Percentiles rank a stretch among this genome's conserved stretches.
Evolutionary conservation across 768 basidiomycete genomes (phyloP).

Genomic region (Kondoa malvinella): DNA sequence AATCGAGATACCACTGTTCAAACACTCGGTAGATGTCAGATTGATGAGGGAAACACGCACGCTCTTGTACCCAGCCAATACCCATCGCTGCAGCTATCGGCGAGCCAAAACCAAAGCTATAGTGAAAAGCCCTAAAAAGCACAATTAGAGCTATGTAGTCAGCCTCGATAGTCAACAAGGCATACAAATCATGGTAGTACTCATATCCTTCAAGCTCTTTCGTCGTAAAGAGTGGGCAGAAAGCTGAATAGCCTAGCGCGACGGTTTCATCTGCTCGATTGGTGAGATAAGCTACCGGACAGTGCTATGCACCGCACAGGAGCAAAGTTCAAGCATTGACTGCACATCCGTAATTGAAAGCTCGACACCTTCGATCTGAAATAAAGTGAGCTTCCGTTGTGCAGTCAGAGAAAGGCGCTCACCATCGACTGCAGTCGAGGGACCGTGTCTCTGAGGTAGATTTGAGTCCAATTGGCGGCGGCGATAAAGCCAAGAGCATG

Average conservation of each 20-base stretch:
- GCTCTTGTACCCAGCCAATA: slow-evolving; percentile 44
- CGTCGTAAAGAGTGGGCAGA: slow-evolving; percentile 34
- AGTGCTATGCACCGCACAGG: background rate
- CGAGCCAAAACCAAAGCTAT: slow-evolving; percentile 57
- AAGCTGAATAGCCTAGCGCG: slow-evolving; percentile 33
- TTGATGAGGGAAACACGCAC: background rate
- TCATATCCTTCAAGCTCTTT: slow-evolving; percentile 32
- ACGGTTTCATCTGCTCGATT: slow-evolving; percentile 62
- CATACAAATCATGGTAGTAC: slow-evolving; percentile 30
- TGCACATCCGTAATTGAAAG: slow-evolving; percentile 47
- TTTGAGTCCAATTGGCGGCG: slow-evolving; percentile 43
- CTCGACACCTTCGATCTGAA: slow-evolving; percentile 42
- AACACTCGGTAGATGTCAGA: background rate
- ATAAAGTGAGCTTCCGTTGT: background rate
- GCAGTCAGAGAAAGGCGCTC: background rate
- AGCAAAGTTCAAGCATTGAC: slow-evolving; percentile 41
- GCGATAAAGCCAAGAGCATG: background rate
- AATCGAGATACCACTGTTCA: slow-evolving; percentile 50
- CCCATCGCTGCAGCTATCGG: slow-evolving; percentile 46
- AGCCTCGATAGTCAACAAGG: slow-evolving; percentile 27
- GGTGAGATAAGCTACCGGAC: background rate
- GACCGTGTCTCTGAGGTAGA: slow-evolving; percentile 54
- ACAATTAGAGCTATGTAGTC: background rate
- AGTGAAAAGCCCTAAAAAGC: background rate
- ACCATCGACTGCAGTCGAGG: slow-evolving; percentile 40